phyloP scores from a whole-genome alignment of 306 rosid species.

The Acacia acuminata region DNA sequence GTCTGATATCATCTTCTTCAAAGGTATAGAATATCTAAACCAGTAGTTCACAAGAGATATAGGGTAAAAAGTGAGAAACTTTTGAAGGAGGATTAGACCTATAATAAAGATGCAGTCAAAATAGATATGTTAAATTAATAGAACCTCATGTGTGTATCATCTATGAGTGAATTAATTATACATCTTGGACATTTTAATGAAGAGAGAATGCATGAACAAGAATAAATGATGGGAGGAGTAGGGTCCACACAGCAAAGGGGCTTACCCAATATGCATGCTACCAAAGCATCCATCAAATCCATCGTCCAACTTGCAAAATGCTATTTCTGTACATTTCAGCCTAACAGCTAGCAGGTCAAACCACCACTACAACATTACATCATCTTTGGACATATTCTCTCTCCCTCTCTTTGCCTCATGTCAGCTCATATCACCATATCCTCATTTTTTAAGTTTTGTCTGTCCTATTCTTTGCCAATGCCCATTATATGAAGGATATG shows the following conservation, averaged over 20 bases:
- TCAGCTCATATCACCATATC: background rate
- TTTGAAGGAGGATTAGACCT: background rate
- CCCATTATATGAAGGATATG: no score
- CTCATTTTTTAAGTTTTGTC: background rate
- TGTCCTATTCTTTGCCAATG: background rate
- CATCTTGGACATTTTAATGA: background rate
- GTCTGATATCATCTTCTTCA: background rate
- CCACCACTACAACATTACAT: conserved; percentile 42
- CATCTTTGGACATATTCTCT: conserved; percentile 12
- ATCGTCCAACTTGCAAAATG: conserved; percentile 30
- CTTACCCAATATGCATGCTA: conserved; percentile 31
- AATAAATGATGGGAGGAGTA: conserved; percentile 18
- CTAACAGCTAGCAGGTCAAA: conserved; percentile 42
- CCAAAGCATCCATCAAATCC: background rate
- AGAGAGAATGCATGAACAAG: background rate
- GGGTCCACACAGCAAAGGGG: conserved; percentile 48
- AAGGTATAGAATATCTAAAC: background rate
- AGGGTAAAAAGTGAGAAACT: background rate
- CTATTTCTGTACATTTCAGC: background rate
- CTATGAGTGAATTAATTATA: background rate
- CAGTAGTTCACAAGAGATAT: background rate
- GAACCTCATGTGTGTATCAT: no score
- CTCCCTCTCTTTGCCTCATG: background rate
- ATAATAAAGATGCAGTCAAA: background rate
- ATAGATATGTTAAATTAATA: background rate